Base-by-base conservation (phyloP, 2,329 filamentous ascomycete species). In the Pseudogymnoascus sp. region DNA sequence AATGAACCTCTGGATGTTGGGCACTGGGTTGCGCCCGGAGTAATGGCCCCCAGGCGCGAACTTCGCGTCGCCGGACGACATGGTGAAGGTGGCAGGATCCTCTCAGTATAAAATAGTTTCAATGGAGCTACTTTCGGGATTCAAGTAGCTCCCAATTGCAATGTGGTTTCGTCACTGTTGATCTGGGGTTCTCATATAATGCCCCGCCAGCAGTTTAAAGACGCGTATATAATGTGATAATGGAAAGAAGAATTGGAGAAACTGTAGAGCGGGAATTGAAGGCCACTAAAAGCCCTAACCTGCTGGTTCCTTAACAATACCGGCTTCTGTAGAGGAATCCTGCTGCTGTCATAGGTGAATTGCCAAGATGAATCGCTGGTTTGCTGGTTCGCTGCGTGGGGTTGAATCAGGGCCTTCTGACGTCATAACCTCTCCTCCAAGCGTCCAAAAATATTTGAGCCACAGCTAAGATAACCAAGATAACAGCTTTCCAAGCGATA, bases 1-100 rank as follows among this genome's bases (percentile, higher is more conserved):
- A 68, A 96, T 82, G 68, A 96, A 96, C 74, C 93, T 84, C 72
- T 88, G 87, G 68, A 97, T 89, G 63, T 91, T 96, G 6, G 93
- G 93, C 62, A 97, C 86, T 23, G 90, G 89, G 74, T 96, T 96
- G 65, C 76, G 77, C 61, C 88, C 91, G 31, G 90, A 93, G 79
- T 96, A 97, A 74, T 92, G 88, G 71, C 89, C 86, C 19, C 78
- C 80, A 67, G 81, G 80, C 68, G 76, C 68, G 10, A 57, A 65
- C 62, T 69, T 70, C 26, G 67, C 65, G 31, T 68, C 63, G n/a
- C 65, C 63, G 21, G 59, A 17, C 7, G 68, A 66, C 68, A 69
- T 69, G n/a, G 57, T 68, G 65, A 57, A 33, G n/a, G 17, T 33
- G 10, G 28, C 3, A 19, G 17, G 19, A 35, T 57, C 17, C 50